Conservation (phyloP, 2,329 filamentous ascomycete genomes). For the Cercospora citrullina region DNA sequence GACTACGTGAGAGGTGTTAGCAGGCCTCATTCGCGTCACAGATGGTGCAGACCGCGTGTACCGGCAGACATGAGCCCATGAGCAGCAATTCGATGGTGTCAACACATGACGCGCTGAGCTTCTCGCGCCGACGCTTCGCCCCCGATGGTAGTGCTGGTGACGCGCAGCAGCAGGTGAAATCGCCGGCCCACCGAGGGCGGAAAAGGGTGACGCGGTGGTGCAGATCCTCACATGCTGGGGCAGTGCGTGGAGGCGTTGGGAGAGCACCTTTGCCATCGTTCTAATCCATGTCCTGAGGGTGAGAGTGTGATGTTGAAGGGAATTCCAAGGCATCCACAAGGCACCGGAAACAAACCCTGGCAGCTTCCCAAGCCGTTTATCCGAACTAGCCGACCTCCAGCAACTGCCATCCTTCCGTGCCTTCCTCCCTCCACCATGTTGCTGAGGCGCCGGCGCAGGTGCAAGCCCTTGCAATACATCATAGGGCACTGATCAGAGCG, state of each 20-base stretch:
- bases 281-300: conserved; percentile 6
- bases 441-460: background rate
- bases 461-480: background rate
- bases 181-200: background rate
- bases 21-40: background rate
- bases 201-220: background rate
- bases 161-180: background rate
- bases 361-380: background rate
- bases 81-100: background rate
- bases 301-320: background rate
- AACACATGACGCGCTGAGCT: conserved; percentile 4
- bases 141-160: conserved; percentile 10
- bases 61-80: conserved; percentile 5
- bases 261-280: conserved; percentile 12
- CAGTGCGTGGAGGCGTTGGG: conserved; percentile 5
- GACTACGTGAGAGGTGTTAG: conserved; percentile 3
- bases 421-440: background rate
- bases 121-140: conserved; percentile 13
- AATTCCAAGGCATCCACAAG: background rate
- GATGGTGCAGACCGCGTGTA: background rate
- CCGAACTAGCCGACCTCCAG: conserved; percentile 1
- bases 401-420: background rate
- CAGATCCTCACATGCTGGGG: conserved; percentile 12
- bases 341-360: background rate
- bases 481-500: background rate